Evolutionary conservation across 352 stramenopile species (phyloP), one percentile per base, ranked within the genome.

Genomic region (Globisporangium carolinianum): DNA sequence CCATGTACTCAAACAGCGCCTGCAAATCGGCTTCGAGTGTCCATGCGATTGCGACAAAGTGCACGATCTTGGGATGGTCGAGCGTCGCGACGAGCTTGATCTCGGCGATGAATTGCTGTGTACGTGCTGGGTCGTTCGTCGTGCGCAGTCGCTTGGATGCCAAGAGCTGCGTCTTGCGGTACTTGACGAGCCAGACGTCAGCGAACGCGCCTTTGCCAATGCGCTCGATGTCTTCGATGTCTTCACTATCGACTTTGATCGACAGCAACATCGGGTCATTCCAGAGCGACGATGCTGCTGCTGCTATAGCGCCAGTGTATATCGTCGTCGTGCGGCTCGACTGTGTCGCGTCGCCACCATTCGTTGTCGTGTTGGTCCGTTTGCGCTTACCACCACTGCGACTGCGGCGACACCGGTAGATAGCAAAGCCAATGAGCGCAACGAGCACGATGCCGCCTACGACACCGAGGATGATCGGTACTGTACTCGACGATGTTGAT

Each of bases 1-100:
- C 55, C 76, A 87, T 85, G 62, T 85, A 89, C 61, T 89, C 76
- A 50, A 83, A 84, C 10, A 89, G 50, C 9, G 73, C 78, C 60
- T 85, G 72, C 0, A 85, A 43, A 45, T 87, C 75, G 1, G 66
- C 62, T 43, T 82, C 65, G 18, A 75, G 69, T 2, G 72, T 83
- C 74, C 76, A 89, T 6, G 73, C 70, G 15, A 75, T 75, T n/a
- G 72, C 79, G 14, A 89, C 49, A 17, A 87, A 66, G 12, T 47
- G 48, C n/a, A 89, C 79, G 12, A 87, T 61, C 66, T 52, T 55
- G 0, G 51, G 51, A 9, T 55, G 51, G 5, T 55, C 51, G 51
- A 55, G 51, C 41, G 39, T 55, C 36, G 51, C 51, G 1, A 55
- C 43, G 12, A 48, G 15, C 43, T 48, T 48, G 43, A 48, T 48